A percentile compares a stretch with the other conserved stretches of the same genome.
These are phyloP conservation scores for Fonsecaea pugnacius DNA, from an alignment of 2,329 filamentous ascomycete genomes.

Conservation along the genomic window DNA sequence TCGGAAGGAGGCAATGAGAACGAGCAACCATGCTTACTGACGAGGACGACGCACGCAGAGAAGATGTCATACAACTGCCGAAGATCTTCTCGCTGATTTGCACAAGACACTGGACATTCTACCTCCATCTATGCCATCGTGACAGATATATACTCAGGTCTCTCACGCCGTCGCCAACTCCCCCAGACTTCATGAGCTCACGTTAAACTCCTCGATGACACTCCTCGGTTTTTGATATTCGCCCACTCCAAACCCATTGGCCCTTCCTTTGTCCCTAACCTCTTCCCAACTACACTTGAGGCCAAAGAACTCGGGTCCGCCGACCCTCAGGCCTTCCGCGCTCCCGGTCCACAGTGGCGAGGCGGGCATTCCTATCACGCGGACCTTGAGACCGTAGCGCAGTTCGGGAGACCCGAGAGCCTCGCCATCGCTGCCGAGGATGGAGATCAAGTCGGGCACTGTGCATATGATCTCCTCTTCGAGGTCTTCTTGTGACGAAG, in stretches of 20 bases:
- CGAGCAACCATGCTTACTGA: background rate
- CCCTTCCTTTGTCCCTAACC: constrained; percentile 34
- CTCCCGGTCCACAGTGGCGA: constrained; percentile 56
- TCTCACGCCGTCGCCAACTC: background rate
- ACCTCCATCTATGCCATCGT: background rate
- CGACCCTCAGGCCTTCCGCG: constrained; percentile 46
- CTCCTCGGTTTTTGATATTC: constrained; percentile 37
- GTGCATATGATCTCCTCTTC: constrained; percentile 39
- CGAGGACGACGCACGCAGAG: background rate
- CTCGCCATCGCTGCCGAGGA: constrained; percentile 33
- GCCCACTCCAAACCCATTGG: constrained; percentile 28
- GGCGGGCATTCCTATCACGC: constrained; percentile 56
- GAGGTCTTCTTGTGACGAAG: constrained; percentile 1
- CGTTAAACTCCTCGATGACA: constrained; percentile 39
- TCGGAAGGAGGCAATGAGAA: background rate
- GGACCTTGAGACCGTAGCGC: constrained; percentile 57
- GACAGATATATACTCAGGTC: background rate
- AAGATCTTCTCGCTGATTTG: background rate
- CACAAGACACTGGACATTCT: background rate
- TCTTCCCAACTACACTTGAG: constrained; percentile 36
- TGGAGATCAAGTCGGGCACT: constrained; percentile 41
- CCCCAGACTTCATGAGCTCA: background rate
- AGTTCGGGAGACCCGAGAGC: constrained; percentile 38
- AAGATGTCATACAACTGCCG: background rate
- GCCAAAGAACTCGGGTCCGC: constrained; percentile 49